Percentiles rank a stretch among this genome's conserved stretches.
phyloP scores from a whole-genome alignment of 352 stramenopile species.

The Peronospora belbahrii region DNA sequence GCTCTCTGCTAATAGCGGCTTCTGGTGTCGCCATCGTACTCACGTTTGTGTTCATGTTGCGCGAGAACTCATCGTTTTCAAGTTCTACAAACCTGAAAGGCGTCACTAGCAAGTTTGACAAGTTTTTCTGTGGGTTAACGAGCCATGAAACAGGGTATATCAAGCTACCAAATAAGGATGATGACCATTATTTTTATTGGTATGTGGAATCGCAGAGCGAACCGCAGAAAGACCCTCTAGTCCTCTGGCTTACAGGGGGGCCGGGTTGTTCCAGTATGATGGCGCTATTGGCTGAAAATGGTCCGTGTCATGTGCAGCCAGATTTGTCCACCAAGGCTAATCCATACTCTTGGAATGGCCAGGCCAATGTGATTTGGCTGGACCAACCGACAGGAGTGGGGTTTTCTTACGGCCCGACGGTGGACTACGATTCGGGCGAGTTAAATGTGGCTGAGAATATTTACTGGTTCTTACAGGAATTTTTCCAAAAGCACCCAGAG shows the following conservation, averaged over 20 bases:
- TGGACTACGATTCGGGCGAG: conserved; percentile 42
- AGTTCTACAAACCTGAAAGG: conserved; percentile 20
- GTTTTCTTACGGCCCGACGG: conserved; percentile 45
- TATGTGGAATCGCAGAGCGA: conserved; percentile 40
- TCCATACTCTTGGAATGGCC: conserved; percentile 49
- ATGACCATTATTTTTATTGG: conserved; percentile 70
- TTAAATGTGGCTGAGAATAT: conserved; percentile 53
- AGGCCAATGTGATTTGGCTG: conserved; percentile 68
- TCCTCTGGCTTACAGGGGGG: conserved; percentile 62
- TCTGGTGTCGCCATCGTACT: conserved; percentile 29
- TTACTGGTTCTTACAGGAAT: conserved; percentile 72
- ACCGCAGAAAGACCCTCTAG: conserved; percentile 35
- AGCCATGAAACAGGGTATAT: conserved; percentile 44
- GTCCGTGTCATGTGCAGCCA: conserved; percentile 43
- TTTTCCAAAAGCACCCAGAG: conserved; percentile 42
- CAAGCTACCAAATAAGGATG: conserved; percentile 38
- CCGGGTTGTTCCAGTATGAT: conserved; percentile 56
- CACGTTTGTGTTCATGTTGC: conserved; percentile 25
- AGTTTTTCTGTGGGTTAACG: conserved; percentile 35
- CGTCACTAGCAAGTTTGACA: conserved; percentile 8
- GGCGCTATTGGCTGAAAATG: conserved; percentile 51
- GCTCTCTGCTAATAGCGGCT: conserved; percentile 14
- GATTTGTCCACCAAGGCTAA: conserved; percentile 43
- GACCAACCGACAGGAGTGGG: conserved; percentile 60
- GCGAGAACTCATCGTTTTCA: conserved; percentile 18